These are phyloP conservation scores for Sarocladium kiliense DNA, from an alignment of 2,329 filamentous ascomycete species.

Conservation along the genomic window DNA sequence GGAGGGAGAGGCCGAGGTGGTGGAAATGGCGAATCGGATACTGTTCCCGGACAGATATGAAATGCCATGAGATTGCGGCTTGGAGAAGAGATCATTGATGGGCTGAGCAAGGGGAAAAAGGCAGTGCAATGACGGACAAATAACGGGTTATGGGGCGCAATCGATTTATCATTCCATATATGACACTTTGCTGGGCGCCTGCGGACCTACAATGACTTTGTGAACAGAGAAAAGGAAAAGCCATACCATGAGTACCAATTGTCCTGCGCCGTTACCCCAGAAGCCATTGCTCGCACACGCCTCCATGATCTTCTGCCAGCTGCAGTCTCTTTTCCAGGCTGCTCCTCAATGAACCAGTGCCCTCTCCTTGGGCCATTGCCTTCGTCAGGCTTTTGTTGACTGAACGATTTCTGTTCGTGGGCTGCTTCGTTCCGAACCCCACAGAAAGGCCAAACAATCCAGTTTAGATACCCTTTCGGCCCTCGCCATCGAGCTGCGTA, in stretches of 20 bases:
- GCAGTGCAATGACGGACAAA: not conserved
- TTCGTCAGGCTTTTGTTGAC: too few relatives aligned
- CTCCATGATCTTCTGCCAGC: not conserved
- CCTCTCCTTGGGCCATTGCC: too few relatives aligned
- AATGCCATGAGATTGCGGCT: not conserved
- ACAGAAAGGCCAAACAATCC: not conserved
- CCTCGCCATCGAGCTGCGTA: slow-evolving; percentile 43
- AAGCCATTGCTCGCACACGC: not conserved
- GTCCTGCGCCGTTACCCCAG: not conserved
- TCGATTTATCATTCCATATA: not conserved
- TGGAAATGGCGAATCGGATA: slow-evolving; percentile 16
- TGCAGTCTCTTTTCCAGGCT: not conserved
- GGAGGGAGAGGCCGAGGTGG: slow-evolving; percentile 27
- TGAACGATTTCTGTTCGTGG: too few relatives aligned
- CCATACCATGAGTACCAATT: not conserved
- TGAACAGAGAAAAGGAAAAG: not conserved
- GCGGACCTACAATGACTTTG: not conserved
- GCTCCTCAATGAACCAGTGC: too few relatives aligned
- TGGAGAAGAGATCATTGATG: too few relatives aligned
- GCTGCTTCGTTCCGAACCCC: too few relatives aligned
- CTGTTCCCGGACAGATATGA: slow-evolving; percentile 12
- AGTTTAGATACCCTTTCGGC: slow-evolving; percentile 53
- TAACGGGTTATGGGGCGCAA: too few relatives aligned
- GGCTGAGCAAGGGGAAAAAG: too few relatives aligned
- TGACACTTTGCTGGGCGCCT: not conserved